Evolutionary conservation across 2,329 filamentous ascomycete genomes (phyloP), one percentile per base, ranked within the genome.

Genomic region (Ceratocystis cacaofunesta): DNA sequence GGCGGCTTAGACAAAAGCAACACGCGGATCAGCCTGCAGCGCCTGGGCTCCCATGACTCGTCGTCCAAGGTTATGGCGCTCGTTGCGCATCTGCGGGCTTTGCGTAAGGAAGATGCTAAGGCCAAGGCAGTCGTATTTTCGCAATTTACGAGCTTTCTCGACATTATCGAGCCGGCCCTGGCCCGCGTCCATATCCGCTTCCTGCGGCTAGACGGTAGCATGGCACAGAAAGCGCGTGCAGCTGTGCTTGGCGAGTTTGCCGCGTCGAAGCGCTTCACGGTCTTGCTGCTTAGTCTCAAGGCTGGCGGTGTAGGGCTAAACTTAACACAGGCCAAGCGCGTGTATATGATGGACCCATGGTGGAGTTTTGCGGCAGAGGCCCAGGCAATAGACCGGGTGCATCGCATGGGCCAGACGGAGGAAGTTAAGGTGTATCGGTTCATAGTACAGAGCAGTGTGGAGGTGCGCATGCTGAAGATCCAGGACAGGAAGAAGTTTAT

Each of bases 321-420:
- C 72, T 76, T 99, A 68, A 97, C 92, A 0, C 86, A 86, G 69
- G 94, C 94, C 5, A 90, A 87, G 69, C 80, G 89, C 64, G 95
- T 99, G 4, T 99, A 88, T 77, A 95, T 99, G 89, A 97, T 99
- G 94, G 94, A 99, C 75, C 94, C 94, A 0, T 99, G 94, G 94
- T 99, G 94, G 94, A 95, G 89, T 72, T 99, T 92, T 75, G 92
- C 94, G 0, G 87, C 97, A 12, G 94, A 99, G 76, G 90, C 92
- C 4, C 94, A 99, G 75, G 94, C 94, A 7, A 97, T 99, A 72
- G 94, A 99, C 77, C 89, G 94, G 1, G 91, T 99, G 43, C 94
- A 99, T 77, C 85, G 94, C 7, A 96, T 99, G 89, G 94, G 94
- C 0, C 94, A 99, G 74, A 85, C 88, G 62, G 82, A 85, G 17